phyloP scores from a whole-genome alignment of 2,329 filamentous ascomycete genomes.

The Colletotrichum viniferum region DNA sequence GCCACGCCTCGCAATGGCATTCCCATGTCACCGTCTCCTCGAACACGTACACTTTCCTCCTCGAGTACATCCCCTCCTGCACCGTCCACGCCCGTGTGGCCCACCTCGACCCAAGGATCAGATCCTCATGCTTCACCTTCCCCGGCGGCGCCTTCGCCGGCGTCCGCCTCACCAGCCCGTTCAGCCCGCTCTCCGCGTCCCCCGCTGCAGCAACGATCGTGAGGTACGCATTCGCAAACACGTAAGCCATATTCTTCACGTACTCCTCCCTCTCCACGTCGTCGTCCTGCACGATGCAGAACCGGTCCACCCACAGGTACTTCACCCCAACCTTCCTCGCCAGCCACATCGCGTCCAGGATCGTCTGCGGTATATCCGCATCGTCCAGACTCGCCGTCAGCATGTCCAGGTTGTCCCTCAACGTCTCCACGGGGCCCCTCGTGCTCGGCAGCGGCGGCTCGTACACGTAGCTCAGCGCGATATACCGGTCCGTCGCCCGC shows the following conservation, averaged over 20 bases:
- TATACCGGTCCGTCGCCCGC: conserved; percentile 42
- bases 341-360: conserved; percentile 49
- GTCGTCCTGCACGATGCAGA: conserved; percentile 51
- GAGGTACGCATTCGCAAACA: conserved; percentile 49
- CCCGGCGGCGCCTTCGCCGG: conserved; percentile 30
- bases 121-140: conserved; percentile 38
- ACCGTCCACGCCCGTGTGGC: conserved; percentile 47
- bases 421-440: conserved; percentile 31
- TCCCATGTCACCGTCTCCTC: conserved; percentile 48
- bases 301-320: conserved; percentile 50
- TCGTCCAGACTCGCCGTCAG: conserved; percentile 39
- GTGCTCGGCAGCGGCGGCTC: conserved; percentile 29
- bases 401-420: conserved; percentile 39
- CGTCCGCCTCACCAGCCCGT: conserved; percentile 15
- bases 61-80: conserved; percentile 46
- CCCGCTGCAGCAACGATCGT: conserved; percentile 48
- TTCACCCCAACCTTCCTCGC: conserved; percentile 46
- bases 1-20: conserved; percentile 50
- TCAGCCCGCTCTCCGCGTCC: conserved; percentile 40
- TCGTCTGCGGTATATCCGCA: conserved; percentile 42
- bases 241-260: conserved; percentile 47
- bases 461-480: conserved; percentile 53
- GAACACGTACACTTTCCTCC: conserved; percentile 48
- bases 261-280: conserved; percentile 41
- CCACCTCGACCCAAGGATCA: conserved; percentile 43